Evolutionary conservation across 352 stramenopile genomes (phyloP), one percentile per base, ranked within the genome.

Genomic region (Phytophthora hybrid): DNA sequence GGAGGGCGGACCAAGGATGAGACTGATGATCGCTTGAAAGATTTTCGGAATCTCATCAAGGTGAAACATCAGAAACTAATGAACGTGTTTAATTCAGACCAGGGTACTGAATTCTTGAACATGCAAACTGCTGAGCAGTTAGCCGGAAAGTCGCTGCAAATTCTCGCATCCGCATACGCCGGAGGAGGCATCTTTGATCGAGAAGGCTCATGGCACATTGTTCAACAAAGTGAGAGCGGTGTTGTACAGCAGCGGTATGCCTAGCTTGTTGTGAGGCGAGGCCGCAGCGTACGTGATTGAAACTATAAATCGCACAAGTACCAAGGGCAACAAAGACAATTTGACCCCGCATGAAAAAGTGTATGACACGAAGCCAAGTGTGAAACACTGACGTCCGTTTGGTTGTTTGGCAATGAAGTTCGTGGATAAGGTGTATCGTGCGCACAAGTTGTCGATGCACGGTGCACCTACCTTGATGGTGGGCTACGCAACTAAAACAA

Each of bases 101-200:
- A 72, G 13, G 64, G 64, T 65, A 29, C 2, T n/a, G 19, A 61
- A 55, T 47, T 47, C 18, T 10, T 39, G 7, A 39, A n/a, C 13
- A 10, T 2, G 13, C 10, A 37, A n/a, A 21, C 41, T 5, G 21
- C 55, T 0, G 5, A 34, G 23, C 31, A 34, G 23, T 47, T 49
- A 21, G 32, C 46, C n/a, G 64, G 64, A 23, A 46, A 66, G n/a
- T 66, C 65, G 2, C 31, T 66, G 0, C 55, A 74, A n/a, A 62
- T 70, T 66, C 19, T 46, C 54, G 3, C 67, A 74, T 61, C 53
- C 54, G 6, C 1, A 47, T n/a, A 47, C 39, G 1, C 39, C 11
- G 5, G 39, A 47, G 14, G 39, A 47, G 14, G 39, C 14, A n/a
- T 19, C 9, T n/a, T 47, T 47, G 39, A n/a, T 47, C 11, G 39